Conservation (phyloP, 2,329 filamentous ascomycete genomes). For the Aspergillus udagawae region DNA sequence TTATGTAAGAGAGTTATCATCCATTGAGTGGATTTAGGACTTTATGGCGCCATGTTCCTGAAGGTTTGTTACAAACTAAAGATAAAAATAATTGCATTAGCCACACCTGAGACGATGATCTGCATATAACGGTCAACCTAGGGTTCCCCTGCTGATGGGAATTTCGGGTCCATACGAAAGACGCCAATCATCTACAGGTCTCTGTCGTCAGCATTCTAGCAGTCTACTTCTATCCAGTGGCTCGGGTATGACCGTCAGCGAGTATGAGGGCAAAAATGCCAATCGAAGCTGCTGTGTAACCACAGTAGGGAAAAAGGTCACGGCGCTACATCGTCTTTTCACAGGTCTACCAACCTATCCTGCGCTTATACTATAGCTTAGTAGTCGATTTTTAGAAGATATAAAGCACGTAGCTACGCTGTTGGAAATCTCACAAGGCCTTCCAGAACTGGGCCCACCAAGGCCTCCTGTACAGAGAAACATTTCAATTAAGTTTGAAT, state of each 20-base stretch:
- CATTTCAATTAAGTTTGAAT: conserved; percentile 11
- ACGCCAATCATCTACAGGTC: neutral
- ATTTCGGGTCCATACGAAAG: neutral
- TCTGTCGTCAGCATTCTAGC: neutral
- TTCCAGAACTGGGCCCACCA: neutral
- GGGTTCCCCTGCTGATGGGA: neutral
- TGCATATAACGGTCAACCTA: neutral
- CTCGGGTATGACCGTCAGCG: neutral
- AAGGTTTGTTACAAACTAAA: neutral
- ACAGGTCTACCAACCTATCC: neutral
- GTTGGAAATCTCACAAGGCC: neutral
- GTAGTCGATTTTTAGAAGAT: neutral
- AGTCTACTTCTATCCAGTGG: neutral
- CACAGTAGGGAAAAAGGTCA: neutral
- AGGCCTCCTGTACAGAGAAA: conserved; percentile 9
- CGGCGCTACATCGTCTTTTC: neutral
- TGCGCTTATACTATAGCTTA: neutral
- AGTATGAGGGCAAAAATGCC: neutral
- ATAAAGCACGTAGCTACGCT: neutral
- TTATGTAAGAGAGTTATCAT: neutral
- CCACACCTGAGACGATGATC: neutral
- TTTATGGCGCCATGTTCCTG: neutral
- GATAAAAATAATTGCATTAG: neutral
- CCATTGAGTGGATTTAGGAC: neutral
- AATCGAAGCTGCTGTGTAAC: neutral